phyloP scores from a whole-genome alignment of 2,329 filamentous ascomycete genomes.

The Aspergillus brasiliensis region DNA sequence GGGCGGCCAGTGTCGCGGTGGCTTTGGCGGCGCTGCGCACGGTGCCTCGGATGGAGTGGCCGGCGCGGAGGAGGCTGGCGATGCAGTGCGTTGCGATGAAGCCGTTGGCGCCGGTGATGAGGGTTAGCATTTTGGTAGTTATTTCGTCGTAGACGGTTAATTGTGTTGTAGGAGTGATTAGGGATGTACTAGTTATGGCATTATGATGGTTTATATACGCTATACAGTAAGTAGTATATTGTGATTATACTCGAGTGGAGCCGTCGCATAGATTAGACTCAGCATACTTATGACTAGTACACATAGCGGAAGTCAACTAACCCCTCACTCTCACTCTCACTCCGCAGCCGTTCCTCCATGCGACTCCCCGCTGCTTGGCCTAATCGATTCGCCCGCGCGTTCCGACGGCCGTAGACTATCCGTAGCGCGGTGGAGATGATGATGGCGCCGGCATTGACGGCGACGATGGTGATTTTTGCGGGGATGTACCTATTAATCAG shows the following conservation, averaged over 20 bases:
- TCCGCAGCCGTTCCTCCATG: too few relatives aligned
- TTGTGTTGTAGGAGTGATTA: too few relatives aligned
- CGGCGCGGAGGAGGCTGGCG: conserved; percentile 16
- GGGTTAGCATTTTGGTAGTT: conserved; percentile 6
- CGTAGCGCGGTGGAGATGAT: conserved; percentile 28
- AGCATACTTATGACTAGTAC: conserved; percentile 22
- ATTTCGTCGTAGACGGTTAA: too few relatives aligned
- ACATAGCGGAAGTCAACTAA: conserved; percentile 31
- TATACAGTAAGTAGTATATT: too few relatives aligned
- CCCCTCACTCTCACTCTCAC: conserved; percentile 29
- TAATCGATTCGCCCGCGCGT: conserved; percentile 21
- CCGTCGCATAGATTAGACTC: too few relatives aligned
- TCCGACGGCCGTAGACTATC: conserved; percentile 29
- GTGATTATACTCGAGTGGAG: too few relatives aligned
- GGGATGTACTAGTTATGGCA: too few relatives aligned
- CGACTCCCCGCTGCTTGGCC: too few relatives aligned
- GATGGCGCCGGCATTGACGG: conserved; percentile 33
- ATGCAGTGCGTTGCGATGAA: conserved; percentile 30
- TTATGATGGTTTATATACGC: too few relatives aligned
- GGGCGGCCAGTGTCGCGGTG: too few relatives aligned
- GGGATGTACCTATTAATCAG: conserved; percentile 26
- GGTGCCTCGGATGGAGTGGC: conserved; percentile 24
- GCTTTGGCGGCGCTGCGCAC: conserved; percentile 3
- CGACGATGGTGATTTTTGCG: conserved; percentile 44
- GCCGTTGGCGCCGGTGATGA: conserved; percentile 28